Evolutionary conservation across 495 filamentous ascomycete species (phyloP), one percentile per base, ranked within the genome.

Genomic region (Hyaloscypha bicolor): DNA sequence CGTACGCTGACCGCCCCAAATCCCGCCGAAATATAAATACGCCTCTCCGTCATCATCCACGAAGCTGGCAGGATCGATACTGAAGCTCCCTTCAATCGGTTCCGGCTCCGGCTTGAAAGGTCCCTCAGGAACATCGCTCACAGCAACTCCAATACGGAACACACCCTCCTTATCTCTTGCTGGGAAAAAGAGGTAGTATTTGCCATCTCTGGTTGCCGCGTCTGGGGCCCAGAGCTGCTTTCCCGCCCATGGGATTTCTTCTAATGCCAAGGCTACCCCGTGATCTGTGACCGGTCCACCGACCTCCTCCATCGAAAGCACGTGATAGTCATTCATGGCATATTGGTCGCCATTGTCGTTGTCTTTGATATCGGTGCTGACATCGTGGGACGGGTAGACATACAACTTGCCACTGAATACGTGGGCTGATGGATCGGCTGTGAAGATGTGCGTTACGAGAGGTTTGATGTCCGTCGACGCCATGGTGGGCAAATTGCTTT

Each of bases 301-400:
- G 14, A 86, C 79, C 6, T 79, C 73, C 1, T 75, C 66, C 62
- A 83, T 79, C 59, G 79, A 84, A 76, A 88, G 85, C 73, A 88
- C 87, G 63, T 88, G 86, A 81, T 89, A 89, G 77, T 89, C 87
- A 67, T 80, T 83, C 90, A 93, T 93, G 80, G 89, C 90, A 76
- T 91, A 93, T 76, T 93, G 90, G 79, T 91, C 90, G 76, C 90
- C 90, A 81, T 90, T 90, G 81, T 93, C 90, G 81, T 91, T 91
- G 77, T 85, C 83, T 53, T 81, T 55, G 72, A 87, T 87, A 74
- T 86, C 81, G 37, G 83, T 86, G 70, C 87, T 83, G 66, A 83
- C 79, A 77, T 89, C 87, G 78, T 89, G 87, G 8, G 86, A 88
- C 35, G 86, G 86, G 79, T 88, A 89, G 80, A 89, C 83, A 79